Conservation (phyloP, 148 eudicot species). For the Chenopodium album region DNA sequence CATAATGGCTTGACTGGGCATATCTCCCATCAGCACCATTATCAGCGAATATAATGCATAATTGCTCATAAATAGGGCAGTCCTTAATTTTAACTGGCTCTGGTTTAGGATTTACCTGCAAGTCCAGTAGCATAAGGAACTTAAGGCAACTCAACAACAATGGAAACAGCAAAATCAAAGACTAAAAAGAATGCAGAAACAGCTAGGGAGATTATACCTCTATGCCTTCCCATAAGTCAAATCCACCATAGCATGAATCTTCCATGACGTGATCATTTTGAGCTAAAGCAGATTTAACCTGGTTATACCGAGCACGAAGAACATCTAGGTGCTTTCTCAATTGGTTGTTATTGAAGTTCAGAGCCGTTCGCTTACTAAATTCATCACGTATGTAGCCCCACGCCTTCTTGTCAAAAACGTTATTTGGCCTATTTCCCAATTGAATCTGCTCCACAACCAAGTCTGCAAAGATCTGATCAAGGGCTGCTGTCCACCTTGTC, state of each 20-base stretch:
- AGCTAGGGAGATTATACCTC: slow-evolving; percentile 39
- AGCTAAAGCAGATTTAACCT: slow-evolving; percentile 50
- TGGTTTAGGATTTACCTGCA: slow-evolving; percentile 51
- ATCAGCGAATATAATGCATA: slow-evolving; percentile 71
- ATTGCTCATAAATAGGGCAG: slow-evolving; percentile 69
- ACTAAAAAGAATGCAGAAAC: neutral
- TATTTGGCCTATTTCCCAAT: slow-evolving; percentile 65
- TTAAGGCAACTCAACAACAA: neutral
- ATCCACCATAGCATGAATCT: slow-evolving; percentile 58
- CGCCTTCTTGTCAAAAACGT: slow-evolving; percentile 75
- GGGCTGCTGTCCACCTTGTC: slow-evolving; percentile 81
- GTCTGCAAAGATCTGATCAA: slow-evolving; percentile 76
- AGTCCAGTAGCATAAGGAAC: neutral
- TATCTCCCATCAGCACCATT: slow-evolving; percentile 63
- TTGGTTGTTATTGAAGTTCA: slow-evolving; percentile 74
- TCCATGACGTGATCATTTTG: slow-evolving; percentile 54
- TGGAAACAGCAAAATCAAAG: neutral
- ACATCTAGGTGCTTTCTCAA: slow-evolving; percentile 82
- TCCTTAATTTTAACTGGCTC: slow-evolving; percentile 62
- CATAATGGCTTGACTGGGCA: slow-evolving; percentile 88
- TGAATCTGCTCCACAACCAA: slow-evolving; percentile 77
- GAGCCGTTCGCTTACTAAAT: slow-evolving; percentile 57
- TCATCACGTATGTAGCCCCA: slow-evolving; percentile 70
- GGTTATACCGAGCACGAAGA: slow-evolving; percentile 67
- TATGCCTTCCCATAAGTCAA: slow-evolving; percentile 65